Evolutionary conservation across 2,329 filamentous ascomycete genomes (phyloP).

Genomic region (Talaromyces sp.): DNA sequence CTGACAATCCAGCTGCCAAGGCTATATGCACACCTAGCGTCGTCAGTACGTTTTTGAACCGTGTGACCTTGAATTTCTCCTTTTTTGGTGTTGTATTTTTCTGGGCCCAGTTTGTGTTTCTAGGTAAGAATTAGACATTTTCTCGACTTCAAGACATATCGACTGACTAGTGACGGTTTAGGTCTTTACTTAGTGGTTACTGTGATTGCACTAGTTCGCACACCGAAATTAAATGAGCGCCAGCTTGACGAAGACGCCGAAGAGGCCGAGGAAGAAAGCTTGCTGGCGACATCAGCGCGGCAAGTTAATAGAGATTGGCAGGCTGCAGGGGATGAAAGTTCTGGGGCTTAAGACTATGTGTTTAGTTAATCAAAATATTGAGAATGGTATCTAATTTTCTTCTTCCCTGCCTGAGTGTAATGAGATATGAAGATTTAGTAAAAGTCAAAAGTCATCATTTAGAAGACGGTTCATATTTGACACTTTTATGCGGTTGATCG

Average conservation of each 20-base stretch:
- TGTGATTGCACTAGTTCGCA: slow-evolving; percentile 70
- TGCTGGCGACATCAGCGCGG: slow-evolving; percentile 76
- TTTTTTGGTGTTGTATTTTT: slow-evolving; percentile 92
- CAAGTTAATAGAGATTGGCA: slow-evolving; percentile 85
- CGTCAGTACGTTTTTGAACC: slow-evolving; percentile 88
- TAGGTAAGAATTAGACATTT: slow-evolving; percentile 46
- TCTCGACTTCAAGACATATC: background rate
- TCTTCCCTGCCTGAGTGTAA: too few species aligned
- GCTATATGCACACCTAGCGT: slow-evolving; percentile 87
- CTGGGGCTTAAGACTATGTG: background rate
- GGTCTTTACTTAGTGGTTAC: slow-evolving; percentile 77
- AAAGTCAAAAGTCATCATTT: background rate
- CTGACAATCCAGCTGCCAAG: slow-evolving; percentile 64
- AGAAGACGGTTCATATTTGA: slow-evolving; percentile 48
- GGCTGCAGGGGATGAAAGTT: slow-evolving; percentile 43
- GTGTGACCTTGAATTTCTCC: slow-evolving; percentile 88
- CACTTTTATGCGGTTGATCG: slow-evolving; percentile 64
- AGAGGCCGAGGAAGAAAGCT: slow-evolving; percentile 86
- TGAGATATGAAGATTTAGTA: background rate
- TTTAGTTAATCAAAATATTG: background rate
- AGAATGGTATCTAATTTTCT: background rate
- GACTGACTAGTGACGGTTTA: slow-evolving; percentile 15
- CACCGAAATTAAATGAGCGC: slow-evolving; percentile 70
- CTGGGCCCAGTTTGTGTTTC: slow-evolving; percentile 92
- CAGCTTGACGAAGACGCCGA: slow-evolving; percentile 85